Evolutionary conservation across 257 asterid genomes (phyloP), one percentile per base, ranked within the genome.

Genomic region (Asclepias syriaca): DNA sequence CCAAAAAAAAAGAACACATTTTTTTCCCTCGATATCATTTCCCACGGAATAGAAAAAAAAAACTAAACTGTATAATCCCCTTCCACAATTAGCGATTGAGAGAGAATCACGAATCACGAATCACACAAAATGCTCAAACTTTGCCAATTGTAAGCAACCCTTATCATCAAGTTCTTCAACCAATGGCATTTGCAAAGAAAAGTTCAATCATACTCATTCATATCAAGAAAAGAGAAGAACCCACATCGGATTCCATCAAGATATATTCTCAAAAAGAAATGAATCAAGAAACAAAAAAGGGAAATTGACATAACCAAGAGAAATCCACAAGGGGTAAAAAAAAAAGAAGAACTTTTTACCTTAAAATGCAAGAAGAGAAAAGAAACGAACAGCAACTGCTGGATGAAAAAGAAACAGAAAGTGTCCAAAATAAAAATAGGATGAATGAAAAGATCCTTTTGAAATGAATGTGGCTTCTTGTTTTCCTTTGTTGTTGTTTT

Each of bases 281-380:
- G 16, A 51, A 51, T 16, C 22, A 69, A 15, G n/a, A 19, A 22
- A 6, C n/a, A 21, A 65, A 4, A 8, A 18, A 15, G 14, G 12
- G 18, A 6, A 63, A 56, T 40, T 21, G 65, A 14, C 68, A 51
- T 19, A 68, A 6, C 61, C 39, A 73, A 37, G 32, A 72, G 11
- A 69, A 29, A 43, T 21, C 63, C 15, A n/a, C 0, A 15, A 57
- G 49, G 32, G 0, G 32, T n/a, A 21, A 5, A 46, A 14, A 65
- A 13, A 53, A 34, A 53, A 50, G 39, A 18, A 12, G 50, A 54
- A 39, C 39, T 16, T 73, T 73, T 70, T 74, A 81, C 85, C 85
- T 78, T 18, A n/a, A 58, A 16, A 32, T 65, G 72, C 39, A 72
- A 65, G 68, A 76, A 64, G 48, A 21, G 68, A 74, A 32, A 78